Conservation (phyloP, 306 rosid species). For the Vigna unguiculata region DNA sequence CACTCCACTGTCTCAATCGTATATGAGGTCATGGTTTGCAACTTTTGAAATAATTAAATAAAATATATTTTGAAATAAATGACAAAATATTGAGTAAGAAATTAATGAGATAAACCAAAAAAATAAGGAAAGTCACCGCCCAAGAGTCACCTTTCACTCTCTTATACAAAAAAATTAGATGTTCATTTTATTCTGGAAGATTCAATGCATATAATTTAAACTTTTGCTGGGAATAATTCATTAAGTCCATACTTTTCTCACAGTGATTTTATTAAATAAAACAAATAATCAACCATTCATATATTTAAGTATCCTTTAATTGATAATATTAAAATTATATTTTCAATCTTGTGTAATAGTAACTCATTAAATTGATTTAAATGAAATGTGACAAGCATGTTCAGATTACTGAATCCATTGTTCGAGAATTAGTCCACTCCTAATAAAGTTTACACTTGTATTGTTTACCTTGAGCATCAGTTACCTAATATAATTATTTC, state of each 20-base stretch:
- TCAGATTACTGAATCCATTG: not conserved
- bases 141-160: constrained; percentile 1
- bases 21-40: constrained; percentile 61
- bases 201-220: constrained; percentile 13
- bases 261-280: not conserved
- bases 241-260: constrained; percentile 2
- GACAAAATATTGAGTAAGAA: too few relatives aligned
- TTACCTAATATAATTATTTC: not conserved
- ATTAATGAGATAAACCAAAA: too few relatives aligned
- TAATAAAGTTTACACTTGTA: not conserved
- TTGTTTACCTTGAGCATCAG: not conserved
- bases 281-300: not conserved
- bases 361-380: not conserved
- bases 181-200: constrained; percentile 10
- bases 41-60: too few relatives aligned
- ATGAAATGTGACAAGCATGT: not conserved
- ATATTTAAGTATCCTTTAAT: not conserved
- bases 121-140: too few relatives aligned
- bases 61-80: too few relatives aligned
- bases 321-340: not conserved
- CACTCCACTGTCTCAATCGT: constrained; percentile 55
- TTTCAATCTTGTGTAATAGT: not conserved
- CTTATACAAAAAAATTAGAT: not conserved
- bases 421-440: not conserved
- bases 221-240: not conserved